Evolutionary conservation across 176 grass and related monocot genomes (phyloP), one percentile per base, ranked within the genome.

Genomic region (Eragrostis nindensis): DNA sequence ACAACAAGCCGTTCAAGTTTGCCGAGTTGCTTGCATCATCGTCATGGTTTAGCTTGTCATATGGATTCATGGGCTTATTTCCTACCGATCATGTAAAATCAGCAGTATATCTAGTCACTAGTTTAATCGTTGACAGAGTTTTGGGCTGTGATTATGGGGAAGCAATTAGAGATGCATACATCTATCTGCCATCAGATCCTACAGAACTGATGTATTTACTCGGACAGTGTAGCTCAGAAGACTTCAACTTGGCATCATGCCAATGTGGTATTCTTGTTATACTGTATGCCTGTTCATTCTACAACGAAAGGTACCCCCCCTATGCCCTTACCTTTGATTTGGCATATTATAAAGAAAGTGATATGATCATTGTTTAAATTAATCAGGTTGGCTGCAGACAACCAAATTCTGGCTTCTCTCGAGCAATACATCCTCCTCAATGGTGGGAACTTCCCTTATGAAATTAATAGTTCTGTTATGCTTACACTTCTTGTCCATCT

Each of bases 391-490:
- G 89, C 79, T 75, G 66, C 82, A 84, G 81, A 90, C 66, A 91
- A 88, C 70, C 83, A 98, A 89, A 82, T 90, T 71, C 82, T 98
- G n/a, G 86, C 90, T 85, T 92, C 95, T 70, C 64, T 98, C 54
- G 95, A 98, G 92, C 90, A 94, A 86, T 98, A 98, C 78, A 89
- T 98, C 70, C 86, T 98, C 80, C 75, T 94, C 62, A 98, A 98
- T 71, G 52, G 82, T 84, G 89, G 42, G 32, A 93, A 71, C 40
- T 92, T 92, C 62, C 83, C 81, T 71, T 81, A 69, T 62, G 86
- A 78, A 70, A 79, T 80, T 64, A 46, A 82, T 83, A 66, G 64
- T 82, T 90, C 74, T 55, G 64, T 82, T 81, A 86, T 98, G 84
- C 71, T 90, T 73, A 91, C 95, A 18, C 90, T 89, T 75, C 71